Conservation (phyloP, 768 basidiomycete species). For the Daedaleopsis sinensis region DNA sequence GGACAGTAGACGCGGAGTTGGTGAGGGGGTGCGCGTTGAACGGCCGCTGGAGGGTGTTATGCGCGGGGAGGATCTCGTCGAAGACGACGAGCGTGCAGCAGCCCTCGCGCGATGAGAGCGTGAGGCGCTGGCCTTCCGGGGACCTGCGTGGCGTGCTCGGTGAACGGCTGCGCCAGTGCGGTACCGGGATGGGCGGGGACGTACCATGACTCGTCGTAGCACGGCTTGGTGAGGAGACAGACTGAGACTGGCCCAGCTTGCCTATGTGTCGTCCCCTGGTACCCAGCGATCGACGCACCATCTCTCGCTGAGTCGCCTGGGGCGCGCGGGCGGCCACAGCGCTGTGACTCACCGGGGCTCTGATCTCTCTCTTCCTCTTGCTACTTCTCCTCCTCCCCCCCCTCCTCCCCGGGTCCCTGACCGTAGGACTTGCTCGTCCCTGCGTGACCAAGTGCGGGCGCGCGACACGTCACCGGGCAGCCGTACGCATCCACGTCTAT, state of each 20-base stretch:
- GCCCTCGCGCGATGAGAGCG: conserved; percentile 92
- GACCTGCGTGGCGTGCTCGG: conserved; percentile 70
- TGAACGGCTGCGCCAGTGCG: neutral
- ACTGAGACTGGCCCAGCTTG: conserved; percentile 91
- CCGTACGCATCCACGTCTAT: no score
- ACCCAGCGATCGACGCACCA: conserved; percentile 54
- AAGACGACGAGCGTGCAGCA: conserved; percentile 96
- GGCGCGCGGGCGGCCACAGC: no score
- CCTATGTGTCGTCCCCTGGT: conserved; percentile 78
- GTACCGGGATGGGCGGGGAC: conserved; percentile 32
- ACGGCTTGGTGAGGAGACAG: conserved; percentile 90
- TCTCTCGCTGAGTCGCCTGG: conserved; percentile 96
- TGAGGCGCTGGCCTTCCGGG: conserved; percentile 91
- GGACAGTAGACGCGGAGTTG: conserved; percentile 22
- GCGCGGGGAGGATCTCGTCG: conserved; percentile 90
- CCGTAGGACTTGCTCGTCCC: no score
- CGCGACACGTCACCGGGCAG: no score
- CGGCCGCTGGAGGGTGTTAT: conserved; percentile 87
- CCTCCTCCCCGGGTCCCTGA: no score
- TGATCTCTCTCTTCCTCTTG: no score
- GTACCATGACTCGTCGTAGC: conserved; percentile 97
- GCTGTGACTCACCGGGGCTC: no score
- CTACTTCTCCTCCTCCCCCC: no score
- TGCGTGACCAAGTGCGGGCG: no score
- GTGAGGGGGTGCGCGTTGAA: conserved; percentile 79